Evolutionary conservation across 2,329 filamentous ascomycete genomes (phyloP).

Genomic region (Diaporthe capsici): DNA sequence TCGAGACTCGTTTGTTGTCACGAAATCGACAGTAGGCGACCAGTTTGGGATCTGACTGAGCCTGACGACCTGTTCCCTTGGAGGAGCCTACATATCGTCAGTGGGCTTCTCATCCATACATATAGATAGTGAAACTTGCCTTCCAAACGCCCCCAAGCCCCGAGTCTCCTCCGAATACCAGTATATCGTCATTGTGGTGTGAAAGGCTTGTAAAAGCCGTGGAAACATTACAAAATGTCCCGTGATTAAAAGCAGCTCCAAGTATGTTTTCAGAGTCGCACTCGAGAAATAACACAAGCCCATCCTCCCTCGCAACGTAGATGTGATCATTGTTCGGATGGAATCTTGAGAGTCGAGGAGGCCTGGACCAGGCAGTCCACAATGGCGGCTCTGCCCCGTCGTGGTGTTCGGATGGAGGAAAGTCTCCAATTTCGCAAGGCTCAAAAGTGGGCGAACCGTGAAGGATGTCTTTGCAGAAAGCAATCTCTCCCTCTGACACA

Average conservation of each 20-base stretch:
- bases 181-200: conserved; percentile 72
- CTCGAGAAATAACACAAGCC: conserved; percentile 80
- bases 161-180: conserved; percentile 83
- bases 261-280: conserved; percentile 71
- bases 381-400: conserved; percentile 67
- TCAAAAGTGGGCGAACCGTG: conserved; percentile 64
- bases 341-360: conserved; percentile 75
- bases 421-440: conserved; percentile 57
- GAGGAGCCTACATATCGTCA: conserved; percentile 59
- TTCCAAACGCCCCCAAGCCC: conserved; percentile 84
- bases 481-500: conserved; percentile 72
- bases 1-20: conserved; percentile 59
- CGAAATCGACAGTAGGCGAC: conserved; percentile 70
- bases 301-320: conserved; percentile 91
- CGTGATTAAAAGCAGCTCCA: conserved; percentile 70
- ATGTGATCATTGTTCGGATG: conserved; percentile 80
- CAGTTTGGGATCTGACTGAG: conserved; percentile 76
- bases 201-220: conserved; percentile 83
- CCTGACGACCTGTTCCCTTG: conserved; percentile 66
- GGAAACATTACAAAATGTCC: conserved; percentile 81
- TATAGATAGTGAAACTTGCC: conserved; percentile 58
- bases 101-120: background rate
- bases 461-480: conserved; percentile 69
- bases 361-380: conserved; percentile 89
- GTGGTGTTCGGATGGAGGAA: conserved; percentile 59